Percentiles rank a stretch among this genome's conserved stretches.
Evolutionary conservation across 139 green algal genomes (phyloP).

Genomic region (Spirogloea muscicola): DNA sequence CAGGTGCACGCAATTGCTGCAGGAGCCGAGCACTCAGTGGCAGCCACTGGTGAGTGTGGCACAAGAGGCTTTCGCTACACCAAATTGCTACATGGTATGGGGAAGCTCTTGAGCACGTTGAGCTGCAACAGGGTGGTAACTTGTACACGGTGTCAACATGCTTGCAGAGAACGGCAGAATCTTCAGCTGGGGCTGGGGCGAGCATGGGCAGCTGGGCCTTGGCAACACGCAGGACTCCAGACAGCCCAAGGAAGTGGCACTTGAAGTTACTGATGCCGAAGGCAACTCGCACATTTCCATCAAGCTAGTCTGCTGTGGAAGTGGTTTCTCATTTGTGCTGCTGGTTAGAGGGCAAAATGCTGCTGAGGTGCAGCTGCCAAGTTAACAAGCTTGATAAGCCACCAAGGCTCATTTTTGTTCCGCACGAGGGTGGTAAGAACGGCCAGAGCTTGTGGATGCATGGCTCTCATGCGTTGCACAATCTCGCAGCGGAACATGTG

Average conservation of each 20-base stretch:
- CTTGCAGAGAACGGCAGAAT: background rate
- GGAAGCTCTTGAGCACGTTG: background rate
- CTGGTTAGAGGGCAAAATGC: no score
- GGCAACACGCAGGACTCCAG: background rate
- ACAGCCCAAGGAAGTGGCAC: background rate
- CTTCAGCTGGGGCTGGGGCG: conserved; percentile 2
- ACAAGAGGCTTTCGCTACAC: background rate
- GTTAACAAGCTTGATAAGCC: no score
- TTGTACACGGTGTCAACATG: background rate
- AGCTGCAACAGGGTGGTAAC: background rate
- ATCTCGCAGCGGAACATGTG: no score
- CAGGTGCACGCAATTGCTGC: background rate
- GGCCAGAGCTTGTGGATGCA: no score
- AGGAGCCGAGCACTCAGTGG: conserved; percentile 5
- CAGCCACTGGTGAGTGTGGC: background rate
- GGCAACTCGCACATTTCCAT: background rate
- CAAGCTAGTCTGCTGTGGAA: background rate
- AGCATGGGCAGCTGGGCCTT: conserved; percentile 5
- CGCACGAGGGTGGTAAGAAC: no score
- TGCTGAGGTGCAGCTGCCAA: no score
- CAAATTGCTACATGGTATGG: no score
- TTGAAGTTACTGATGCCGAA: background rate
- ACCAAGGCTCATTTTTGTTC: no score
- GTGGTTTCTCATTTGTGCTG: no score
- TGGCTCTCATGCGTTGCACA: no score